Percentiles rank a stretch among this genome's conserved stretches.
These are phyloP conservation scores for Cephalotrichum gorgonifer DNA, from an alignment of 2,329 filamentous ascomycete species.

Conservation along the genomic window DNA sequence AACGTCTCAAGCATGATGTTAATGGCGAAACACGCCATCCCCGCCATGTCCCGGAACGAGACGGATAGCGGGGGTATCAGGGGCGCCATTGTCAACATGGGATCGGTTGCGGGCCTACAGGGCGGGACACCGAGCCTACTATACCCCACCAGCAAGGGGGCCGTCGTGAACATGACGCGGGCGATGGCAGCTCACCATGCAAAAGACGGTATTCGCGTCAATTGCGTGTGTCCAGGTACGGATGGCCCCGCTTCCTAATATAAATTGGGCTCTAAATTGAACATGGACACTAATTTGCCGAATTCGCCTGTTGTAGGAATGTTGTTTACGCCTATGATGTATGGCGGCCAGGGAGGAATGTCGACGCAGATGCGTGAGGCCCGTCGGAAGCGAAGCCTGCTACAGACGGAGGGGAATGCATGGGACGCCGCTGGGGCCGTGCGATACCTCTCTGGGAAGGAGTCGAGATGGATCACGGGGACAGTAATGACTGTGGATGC, in stretches of 20 bases:
- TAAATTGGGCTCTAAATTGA: not conserved
- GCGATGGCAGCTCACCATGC: slow-evolving; percentile 41
- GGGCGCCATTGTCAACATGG: slow-evolving; percentile 52
- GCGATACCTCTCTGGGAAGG: slow-evolving; percentile 25
- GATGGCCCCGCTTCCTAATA: not conserved
- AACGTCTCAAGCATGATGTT: slow-evolving; percentile 57
- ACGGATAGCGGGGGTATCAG: slow-evolving; percentile 29
- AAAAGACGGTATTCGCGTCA: slow-evolving; percentile 33
- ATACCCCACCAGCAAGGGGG: slow-evolving; percentile 36
- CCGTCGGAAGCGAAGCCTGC: slow-evolving; percentile 24
- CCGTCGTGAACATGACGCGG: slow-evolving; percentile 38
- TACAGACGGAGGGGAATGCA: slow-evolving; percentile 29
- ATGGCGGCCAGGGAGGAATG: slow-evolving; percentile 22
- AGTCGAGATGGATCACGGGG: slow-evolving; percentile 33
- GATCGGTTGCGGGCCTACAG: slow-evolving; percentile 44
- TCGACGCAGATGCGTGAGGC: slow-evolving; percentile 23
- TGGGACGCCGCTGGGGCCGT: slow-evolving; percentile 31
- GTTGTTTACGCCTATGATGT: slow-evolving; percentile 38
- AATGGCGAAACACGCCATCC: slow-evolving; percentile 52
- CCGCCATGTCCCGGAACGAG: slow-evolving; percentile 45
- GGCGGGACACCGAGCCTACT: slow-evolving; percentile 33
- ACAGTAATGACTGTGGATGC: slow-evolving; percentile 29
- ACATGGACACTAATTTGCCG: not conserved
- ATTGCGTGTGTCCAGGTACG: slow-evolving; percentile 35
- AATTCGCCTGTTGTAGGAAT: slow-evolving; percentile 16